Percentiles rank a stretch among this genome's conserved stretches.
These are phyloP conservation scores for Ramaria rubella DNA, from an alignment of 768 basidiomycete species.

Conservation along the genomic window DNA sequence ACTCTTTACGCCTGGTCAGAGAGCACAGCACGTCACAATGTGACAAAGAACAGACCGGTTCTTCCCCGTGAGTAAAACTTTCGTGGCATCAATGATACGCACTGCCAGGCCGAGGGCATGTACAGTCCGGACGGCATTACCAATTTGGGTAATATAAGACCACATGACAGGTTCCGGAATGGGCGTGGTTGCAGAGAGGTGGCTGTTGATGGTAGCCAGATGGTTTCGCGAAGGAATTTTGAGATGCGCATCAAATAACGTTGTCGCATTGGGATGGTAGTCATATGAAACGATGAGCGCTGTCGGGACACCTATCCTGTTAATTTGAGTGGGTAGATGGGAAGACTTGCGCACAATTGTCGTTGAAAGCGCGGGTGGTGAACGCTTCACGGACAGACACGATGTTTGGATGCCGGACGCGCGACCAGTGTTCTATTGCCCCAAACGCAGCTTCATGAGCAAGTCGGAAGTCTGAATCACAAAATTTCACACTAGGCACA, in stretches of 20 bases:
- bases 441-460: conserved; percentile 75
- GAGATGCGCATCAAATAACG: conserved; percentile 73
- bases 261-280: conserved; percentile 78
- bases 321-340: conserved; percentile 9
- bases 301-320: conserved; percentile 24
- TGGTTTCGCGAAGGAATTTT: conserved; percentile 38
- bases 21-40: neutral
- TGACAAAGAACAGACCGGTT: conserved; percentile 55
- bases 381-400: conserved; percentile 85
- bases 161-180: conserved; percentile 81
- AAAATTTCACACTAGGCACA: neutral
- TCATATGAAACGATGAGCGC: conserved; percentile 90
- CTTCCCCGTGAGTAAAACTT: conserved; percentile 82
- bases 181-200: conserved; percentile 5
- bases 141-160: conserved; percentile 89
- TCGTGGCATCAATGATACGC: conserved; percentile 77
- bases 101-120: conserved; percentile 79
- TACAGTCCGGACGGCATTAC: conserved; percentile 76
- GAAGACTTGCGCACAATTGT: conserved; percentile 61
- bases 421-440: conserved; percentile 80
- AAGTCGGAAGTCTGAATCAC: conserved; percentile 67
- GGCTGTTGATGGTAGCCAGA: neutral
- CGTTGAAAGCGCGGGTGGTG: conserved; percentile 87
- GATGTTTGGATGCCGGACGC: conserved; percentile 79
- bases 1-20: conserved; percentile 39